Evolutionary conservation across 2,329 filamentous ascomycete species (phyloP).

Genomic region (Coniosporium tulheliwenetii): DNA sequence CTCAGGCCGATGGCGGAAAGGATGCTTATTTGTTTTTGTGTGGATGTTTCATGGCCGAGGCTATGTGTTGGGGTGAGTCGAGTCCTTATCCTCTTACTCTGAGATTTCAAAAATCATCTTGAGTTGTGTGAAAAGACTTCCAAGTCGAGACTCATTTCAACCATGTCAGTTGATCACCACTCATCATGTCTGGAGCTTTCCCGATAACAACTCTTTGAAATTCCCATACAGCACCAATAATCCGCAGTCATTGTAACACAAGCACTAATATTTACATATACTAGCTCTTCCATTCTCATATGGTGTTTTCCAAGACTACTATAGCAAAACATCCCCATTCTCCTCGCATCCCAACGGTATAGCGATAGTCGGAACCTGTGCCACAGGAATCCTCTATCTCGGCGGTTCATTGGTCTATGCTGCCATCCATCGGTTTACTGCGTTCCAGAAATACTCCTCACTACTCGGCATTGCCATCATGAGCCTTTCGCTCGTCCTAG

Average conservation of each 20-base stretch:
- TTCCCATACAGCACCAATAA: slow-evolving; percentile 8
- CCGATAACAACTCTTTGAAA: too few relatives aligned
- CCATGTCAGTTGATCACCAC: too few relatives aligned
- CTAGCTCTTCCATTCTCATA: slow-evolving; percentile 53
- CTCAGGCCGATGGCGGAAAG: slow-evolving; percentile 18
- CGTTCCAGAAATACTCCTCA: slow-evolving; percentile 20
- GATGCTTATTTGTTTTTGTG: slow-evolving; percentile 31
- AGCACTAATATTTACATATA: slow-evolving; percentile 1
- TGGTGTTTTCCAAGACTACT: slow-evolving; percentile 58
- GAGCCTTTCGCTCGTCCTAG: slow-evolving; percentile 8
- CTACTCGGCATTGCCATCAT: neutral
- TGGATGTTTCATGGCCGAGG: slow-evolving; percentile 21
- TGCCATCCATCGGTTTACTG: slow-evolving; percentile 21
- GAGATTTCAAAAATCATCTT: too few relatives aligned
- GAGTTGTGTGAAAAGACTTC: too few relatives aligned
- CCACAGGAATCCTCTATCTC: slow-evolving; percentile 41
- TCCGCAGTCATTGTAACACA: too few relatives aligned
- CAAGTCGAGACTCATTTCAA: too few relatives aligned
- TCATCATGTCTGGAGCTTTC: too few relatives aligned
- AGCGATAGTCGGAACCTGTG: slow-evolving; percentile 48
- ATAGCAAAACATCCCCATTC: slow-evolving; percentile 44
- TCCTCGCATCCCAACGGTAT: slow-evolving; percentile 34
- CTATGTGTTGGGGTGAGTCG: slow-evolving; percentile 7
- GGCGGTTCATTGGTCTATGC: slow-evolving; percentile 33
- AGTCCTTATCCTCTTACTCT: neutral